Conservation (phyloP, 164 flowering plant species). For the Hamamelis virginiana region DNA sequence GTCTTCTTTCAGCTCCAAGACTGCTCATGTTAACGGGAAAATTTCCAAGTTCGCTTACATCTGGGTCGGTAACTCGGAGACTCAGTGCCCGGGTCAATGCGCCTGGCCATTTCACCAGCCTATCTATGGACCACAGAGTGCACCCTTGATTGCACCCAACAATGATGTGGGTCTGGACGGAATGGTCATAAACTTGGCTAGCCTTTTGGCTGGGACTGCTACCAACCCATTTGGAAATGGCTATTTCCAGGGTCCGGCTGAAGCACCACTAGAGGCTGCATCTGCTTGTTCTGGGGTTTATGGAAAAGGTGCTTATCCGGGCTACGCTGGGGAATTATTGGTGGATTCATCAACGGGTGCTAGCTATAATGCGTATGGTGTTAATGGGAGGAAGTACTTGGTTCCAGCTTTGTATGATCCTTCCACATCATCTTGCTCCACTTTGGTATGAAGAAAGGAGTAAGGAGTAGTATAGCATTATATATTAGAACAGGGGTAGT, state of each 20-base stretch:
- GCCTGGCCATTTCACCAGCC: constrained; percentile 79
- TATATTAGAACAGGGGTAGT: too few species aligned
- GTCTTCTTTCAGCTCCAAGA: constrained; percentile 14
- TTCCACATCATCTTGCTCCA: constrained; percentile 40
- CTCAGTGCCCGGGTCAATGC: constrained; percentile 64
- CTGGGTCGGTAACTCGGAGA: constrained; percentile 62
- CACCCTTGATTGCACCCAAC: constrained; percentile 60
- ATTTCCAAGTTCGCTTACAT: constrained; percentile 30
- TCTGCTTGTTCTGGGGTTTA: constrained; percentile 60
- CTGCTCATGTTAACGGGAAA: constrained; percentile 1
- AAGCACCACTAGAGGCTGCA: constrained; percentile 56
- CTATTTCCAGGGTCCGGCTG: constrained; percentile 44
- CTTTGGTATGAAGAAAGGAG: constrained; percentile 44
- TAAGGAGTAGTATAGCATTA: too few species aligned
- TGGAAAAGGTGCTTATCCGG: constrained; percentile 64
- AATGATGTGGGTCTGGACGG: constrained; percentile 64
- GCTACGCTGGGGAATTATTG: constrained; percentile 51
- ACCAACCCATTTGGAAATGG: constrained; percentile 66
- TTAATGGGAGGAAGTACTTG: constrained; percentile 48
- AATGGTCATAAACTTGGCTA: constrained; percentile 54
- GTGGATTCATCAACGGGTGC: constrained; percentile 47
- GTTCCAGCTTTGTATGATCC: constrained; percentile 58
- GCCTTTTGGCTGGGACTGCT: constrained; percentile 50
- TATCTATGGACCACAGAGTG: constrained; percentile 58
- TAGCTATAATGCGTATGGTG: constrained; percentile 56